Evolutionary conservation across 1,139 yeast genomes (phyloP).

Genomic region (Blastobotrys illinoisensis): DNA sequence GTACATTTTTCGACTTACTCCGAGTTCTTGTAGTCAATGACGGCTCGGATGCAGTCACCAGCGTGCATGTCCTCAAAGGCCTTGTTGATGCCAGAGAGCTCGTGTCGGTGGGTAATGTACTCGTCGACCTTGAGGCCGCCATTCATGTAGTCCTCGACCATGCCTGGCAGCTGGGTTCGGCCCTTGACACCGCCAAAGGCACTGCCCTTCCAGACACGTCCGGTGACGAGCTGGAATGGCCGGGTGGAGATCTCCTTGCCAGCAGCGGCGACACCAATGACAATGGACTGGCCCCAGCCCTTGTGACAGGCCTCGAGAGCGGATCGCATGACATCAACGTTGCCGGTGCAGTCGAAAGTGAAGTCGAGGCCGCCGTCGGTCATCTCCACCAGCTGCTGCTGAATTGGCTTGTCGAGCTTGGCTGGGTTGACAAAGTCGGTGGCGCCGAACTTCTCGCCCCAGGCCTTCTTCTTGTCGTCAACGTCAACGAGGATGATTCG

Average conservation of each 20-base stretch:
- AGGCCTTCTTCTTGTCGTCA: conserved; percentile 73
- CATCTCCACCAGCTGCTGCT: conserved; percentile 76
- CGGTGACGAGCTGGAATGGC: conserved; percentile 98
- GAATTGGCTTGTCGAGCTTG: conserved; percentile 65
- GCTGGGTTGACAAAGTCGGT: conserved; percentile 89
- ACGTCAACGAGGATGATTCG: conserved; percentile 84
- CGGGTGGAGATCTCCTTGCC: conserved; percentile 94
- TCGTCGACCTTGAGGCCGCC: conserved; percentile 91
- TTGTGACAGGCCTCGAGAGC: conserved; percentile 97
- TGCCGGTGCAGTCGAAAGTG: conserved; percentile 98
- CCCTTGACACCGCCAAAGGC: conserved; percentile 99
- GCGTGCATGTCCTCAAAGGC: conserved; percentile 95
- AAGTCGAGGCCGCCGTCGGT: conserved; percentile 96
- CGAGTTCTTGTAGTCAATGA: conserved; percentile 36
- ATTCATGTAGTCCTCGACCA: conserved; percentile 76
- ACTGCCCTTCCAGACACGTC: conserved; percentile 97
- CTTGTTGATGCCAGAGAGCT: conserved; percentile 68
- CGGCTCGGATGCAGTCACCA: conserved; percentile 94
- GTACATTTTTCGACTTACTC: neutral
- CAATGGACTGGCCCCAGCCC: conserved; percentile 95
- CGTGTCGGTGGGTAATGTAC: conserved; percentile 86
- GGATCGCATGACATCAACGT: conserved; percentile 86
- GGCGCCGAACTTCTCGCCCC: conserved; percentile 90
- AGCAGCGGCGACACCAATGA: conserved; percentile 98
- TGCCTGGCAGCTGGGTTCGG: conserved; percentile 86